These are phyloP conservation scores for Penicillium nordicum DNA, from an alignment of 2,329 filamentous ascomycete species.

Conservation along the genomic window DNA sequence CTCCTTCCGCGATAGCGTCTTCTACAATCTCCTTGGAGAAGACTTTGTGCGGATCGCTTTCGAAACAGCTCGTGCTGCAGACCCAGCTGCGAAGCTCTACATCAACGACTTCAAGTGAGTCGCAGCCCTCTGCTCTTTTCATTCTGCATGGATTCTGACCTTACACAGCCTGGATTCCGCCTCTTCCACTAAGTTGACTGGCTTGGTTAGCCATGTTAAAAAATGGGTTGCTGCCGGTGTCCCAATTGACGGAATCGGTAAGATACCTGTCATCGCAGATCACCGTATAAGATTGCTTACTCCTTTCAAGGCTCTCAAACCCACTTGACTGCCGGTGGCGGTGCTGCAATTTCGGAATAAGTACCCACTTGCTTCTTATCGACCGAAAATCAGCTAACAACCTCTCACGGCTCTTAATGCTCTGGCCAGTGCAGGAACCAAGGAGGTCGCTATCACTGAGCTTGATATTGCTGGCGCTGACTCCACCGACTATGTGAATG, in stretches of 20 bases:
- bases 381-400: constrained; percentile 12
- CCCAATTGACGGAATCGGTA: constrained; percentile 62
- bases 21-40: constrained; percentile 66
- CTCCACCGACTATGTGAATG: constrained; percentile 56
- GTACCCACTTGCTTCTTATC: neutral
- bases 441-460: constrained; percentile 64
- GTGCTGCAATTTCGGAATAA: neutral
- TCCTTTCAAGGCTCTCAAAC: constrained; percentile 49
- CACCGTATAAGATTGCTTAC: constrained; percentile 15
- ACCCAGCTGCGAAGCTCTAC: constrained; percentile 67
- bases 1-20: constrained; percentile 58
- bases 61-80: constrained; percentile 62
- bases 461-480: constrained; percentile 62
- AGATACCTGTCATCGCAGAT: constrained; percentile 10
- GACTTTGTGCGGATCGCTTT: constrained; percentile 69
- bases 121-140: neutral
- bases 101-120: constrained; percentile 64
- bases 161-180: constrained; percentile 62
- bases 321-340: constrained; percentile 37
- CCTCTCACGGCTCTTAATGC: constrained; percentile 49
- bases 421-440: constrained; percentile 50
- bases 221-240: constrained; percentile 61
- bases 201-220: constrained; percentile 58
- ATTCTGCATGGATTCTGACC: neutral
- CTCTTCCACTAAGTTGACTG: constrained; percentile 55